phyloP scores from a whole-genome alignment of 1,284 basidiomycete species.

The Trichosporon ovoides region DNA sequence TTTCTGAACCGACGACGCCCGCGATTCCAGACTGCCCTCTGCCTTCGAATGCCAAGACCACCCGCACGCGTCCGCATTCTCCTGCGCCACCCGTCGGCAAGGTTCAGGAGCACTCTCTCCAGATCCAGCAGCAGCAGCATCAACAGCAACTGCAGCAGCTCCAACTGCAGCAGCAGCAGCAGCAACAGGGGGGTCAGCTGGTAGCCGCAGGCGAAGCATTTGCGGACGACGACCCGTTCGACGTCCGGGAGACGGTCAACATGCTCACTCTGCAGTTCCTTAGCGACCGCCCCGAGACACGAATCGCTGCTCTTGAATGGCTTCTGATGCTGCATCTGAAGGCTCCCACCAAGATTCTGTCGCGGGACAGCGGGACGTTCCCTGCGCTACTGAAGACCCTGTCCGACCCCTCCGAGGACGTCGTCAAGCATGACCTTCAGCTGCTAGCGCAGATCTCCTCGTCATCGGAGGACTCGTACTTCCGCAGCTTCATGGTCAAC shows the following conservation, averaged over 20 bases:
- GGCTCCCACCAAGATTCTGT: constrained; percentile 91
- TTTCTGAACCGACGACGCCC: constrained; percentile 48
- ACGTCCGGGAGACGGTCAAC: constrained; percentile 87
- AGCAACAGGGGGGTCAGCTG: constrained; percentile 19
- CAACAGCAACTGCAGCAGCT: background rate
- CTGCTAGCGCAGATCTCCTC: constrained; percentile 90
- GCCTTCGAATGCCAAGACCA: constrained; percentile 12
- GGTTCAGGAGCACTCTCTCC: too few relatives aligned
- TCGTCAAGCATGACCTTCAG: constrained; percentile 92
- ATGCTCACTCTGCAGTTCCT: constrained; percentile 88
- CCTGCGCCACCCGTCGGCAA: constrained; percentile 24
- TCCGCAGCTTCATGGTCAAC: constrained; percentile 92
- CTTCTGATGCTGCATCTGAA: constrained; percentile 98
- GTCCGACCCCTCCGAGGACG: constrained; percentile 94
- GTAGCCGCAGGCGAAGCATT: constrained; percentile 21
- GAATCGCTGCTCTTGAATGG: constrained; percentile 95
- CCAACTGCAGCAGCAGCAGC: constrained; percentile 5
- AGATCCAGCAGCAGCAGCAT: too few relatives aligned
- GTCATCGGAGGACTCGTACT: constrained; percentile 89
- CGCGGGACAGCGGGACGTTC: constrained; percentile 95
- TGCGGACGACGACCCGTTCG: constrained; percentile 71
- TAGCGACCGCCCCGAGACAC: constrained; percentile 92
- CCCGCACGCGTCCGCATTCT: constrained; percentile 25
- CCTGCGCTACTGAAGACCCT: constrained; percentile 91
- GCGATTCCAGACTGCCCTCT: constrained; percentile 35